Conservation (phyloP, 2,329 filamentous ascomycete genomes). For the Trichophyton schoenleinii region DNA sequence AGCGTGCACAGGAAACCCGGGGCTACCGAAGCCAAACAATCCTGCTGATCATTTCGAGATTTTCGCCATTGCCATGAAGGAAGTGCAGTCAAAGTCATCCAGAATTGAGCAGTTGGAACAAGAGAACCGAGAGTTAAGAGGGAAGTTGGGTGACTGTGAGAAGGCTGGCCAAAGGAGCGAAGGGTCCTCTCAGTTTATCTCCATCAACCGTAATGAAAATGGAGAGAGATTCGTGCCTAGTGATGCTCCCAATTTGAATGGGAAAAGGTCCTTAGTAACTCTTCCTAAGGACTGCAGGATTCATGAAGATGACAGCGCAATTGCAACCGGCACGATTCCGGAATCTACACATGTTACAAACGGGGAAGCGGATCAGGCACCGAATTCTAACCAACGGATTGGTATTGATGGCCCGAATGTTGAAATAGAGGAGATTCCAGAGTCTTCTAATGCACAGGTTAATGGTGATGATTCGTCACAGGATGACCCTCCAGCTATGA, state of each 20-base stretch:
- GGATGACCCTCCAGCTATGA: neutral
- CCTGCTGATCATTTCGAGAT: constrained; percentile 3
- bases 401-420: neutral
- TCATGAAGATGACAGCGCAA: neutral
- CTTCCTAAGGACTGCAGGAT: neutral
- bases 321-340: neutral
- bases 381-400: neutral
- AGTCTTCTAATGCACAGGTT: neutral
- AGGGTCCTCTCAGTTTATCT: neutral
- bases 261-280: neutral
- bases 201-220: neutral
- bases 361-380: neutral
- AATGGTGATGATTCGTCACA: neutral
- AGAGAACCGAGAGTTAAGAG: constrained; percentile 7
- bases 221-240: neutral
- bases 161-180: neutral
- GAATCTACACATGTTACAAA: neutral
- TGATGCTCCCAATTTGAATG: constrained; percentile 1
- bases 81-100: constrained; percentile 7
- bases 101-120: constrained; percentile 3
- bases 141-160: neutral
- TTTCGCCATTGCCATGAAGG: constrained; percentile 10
- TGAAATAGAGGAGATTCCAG: neutral
- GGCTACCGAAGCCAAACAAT: neutral
- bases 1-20: neutral